These are phyloP conservation scores for Nicotiana undulata DNA, from an alignment of 257 asterid genomes.

Conservation along the genomic window DNA sequence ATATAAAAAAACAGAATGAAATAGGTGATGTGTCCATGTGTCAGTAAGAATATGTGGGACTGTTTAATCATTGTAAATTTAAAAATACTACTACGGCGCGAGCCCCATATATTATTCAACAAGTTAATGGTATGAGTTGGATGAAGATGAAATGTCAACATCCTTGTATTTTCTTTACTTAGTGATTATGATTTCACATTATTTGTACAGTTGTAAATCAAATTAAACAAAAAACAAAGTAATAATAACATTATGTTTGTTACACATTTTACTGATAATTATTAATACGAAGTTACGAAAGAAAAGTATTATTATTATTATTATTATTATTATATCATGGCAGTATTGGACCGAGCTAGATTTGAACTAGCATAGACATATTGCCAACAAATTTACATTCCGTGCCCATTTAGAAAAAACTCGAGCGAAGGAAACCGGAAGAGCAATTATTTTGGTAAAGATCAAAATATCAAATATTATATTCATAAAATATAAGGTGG, in stretches of 20 bases:
- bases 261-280: neutral
- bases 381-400: no score
- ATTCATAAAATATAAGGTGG: neutral
- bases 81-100: conserved; percentile 2
- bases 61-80: conserved; percentile 21
- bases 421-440: neutral
- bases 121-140: conserved; percentile 28
- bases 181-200: neutral
- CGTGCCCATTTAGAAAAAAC: neutral
- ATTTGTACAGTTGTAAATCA: neutral
- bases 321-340: no score
- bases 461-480: neutral
- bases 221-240: neutral
- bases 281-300: neutral
- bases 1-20: neutral
- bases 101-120: neutral
- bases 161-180: conserved; percentile 10
- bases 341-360: no score
- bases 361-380: no score
- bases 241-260: neutral
- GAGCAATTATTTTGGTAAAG: neutral
- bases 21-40: conserved; percentile 6
- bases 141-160: conserved; percentile 43
- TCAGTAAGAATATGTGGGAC: conserved; percentile 9
- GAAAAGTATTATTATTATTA: no score